phyloP scores from a whole-genome alignment of 495 filamentous ascomycete species.

The Aspergillus bertholletiae region DNA sequence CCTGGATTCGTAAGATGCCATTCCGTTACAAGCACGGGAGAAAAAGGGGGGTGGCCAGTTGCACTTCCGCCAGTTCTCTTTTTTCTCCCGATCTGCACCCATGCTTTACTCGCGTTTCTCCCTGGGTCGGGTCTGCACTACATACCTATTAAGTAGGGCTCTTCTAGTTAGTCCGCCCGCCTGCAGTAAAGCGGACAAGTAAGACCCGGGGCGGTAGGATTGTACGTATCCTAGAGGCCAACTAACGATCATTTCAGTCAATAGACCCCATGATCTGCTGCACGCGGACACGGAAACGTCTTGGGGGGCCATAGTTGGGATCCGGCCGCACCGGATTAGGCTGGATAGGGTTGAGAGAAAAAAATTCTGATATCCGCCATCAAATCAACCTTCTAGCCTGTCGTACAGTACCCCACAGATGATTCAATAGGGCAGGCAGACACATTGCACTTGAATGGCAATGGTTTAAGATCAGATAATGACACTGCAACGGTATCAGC shows the following conservation, averaged over 20 bases:
- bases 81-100: constrained; percentile 14
- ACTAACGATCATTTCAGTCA: constrained; percentile 2
- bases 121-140: neutral
- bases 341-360: neutral
- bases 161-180: constrained; percentile 1
- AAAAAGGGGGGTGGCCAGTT: neutral
- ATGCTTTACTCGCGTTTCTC: constrained; percentile 12
- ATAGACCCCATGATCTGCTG: constrained; percentile 6
- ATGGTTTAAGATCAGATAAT: neutral
- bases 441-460: constrained; percentile 5
- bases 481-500: constrained; percentile 13
- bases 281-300: constrained; percentile 4
- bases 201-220: neutral
- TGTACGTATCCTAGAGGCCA: constrained; percentile 1
- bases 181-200: constrained; percentile 2
- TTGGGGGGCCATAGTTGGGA: constrained; percentile 1
- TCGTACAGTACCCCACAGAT: constrained; percentile 1
- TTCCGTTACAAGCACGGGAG: constrained; percentile 7
- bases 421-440: constrained; percentile 1
- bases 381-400: neutral
- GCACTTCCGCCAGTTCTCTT: neutral
- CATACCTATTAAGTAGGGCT: constrained; percentile 8
- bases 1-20: constrained; percentile 14
- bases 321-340: constrained; percentile 7
- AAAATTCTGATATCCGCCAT: neutral